Evolutionary conservation across 202 grass and related monocot species (phyloP).

Genomic region (Zoysia matrella): DNA sequence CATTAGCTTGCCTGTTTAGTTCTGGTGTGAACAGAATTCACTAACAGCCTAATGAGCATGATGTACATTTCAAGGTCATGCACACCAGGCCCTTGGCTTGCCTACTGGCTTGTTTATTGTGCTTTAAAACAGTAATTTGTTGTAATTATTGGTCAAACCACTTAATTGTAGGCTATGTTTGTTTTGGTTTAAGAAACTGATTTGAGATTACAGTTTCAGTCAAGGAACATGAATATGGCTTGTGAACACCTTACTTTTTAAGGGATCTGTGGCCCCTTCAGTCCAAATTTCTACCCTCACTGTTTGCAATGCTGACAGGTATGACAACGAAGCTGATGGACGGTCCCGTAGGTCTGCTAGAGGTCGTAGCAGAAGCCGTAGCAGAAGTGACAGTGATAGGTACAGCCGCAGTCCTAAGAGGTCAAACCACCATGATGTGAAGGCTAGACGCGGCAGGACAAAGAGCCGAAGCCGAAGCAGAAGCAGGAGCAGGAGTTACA

Average conservation of each 20-base stretch:
- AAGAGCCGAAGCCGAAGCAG: slow-evolving; percentile 49
- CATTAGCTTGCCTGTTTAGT: background rate
- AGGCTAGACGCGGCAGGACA: slow-evolving; percentile 54
- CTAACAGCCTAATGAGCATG: too few relatives aligned
- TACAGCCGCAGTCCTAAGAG: slow-evolving; percentile 70
- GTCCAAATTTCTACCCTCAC: slow-evolving; percentile 6
- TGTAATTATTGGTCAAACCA: too few relatives aligned
- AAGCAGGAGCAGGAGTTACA: slow-evolving; percentile 58
- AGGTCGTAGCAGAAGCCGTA: background rate
- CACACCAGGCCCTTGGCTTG: too few relatives aligned
- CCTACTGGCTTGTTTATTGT: too few relatives aligned
- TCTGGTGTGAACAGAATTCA: background rate
- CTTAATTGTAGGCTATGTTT: too few relatives aligned
- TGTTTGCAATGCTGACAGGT: slow-evolving; percentile 43
- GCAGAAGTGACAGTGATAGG: slow-evolving; percentile 64
- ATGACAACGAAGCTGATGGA: slow-evolving; percentile 51
- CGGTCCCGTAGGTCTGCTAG: slow-evolving; percentile 52
- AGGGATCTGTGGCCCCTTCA: background rate
- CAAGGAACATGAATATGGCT: too few relatives aligned
- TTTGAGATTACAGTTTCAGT: too few relatives aligned
- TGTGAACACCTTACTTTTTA: background rate
- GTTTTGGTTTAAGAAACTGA: too few relatives aligned
- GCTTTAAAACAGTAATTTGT: too few relatives aligned
- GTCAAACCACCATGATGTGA: slow-evolving; percentile 47
- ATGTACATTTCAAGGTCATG: too few relatives aligned